phyloP scores from a whole-genome alignment of 441 rosid genomes.

The Erodium trifolium region DNA sequence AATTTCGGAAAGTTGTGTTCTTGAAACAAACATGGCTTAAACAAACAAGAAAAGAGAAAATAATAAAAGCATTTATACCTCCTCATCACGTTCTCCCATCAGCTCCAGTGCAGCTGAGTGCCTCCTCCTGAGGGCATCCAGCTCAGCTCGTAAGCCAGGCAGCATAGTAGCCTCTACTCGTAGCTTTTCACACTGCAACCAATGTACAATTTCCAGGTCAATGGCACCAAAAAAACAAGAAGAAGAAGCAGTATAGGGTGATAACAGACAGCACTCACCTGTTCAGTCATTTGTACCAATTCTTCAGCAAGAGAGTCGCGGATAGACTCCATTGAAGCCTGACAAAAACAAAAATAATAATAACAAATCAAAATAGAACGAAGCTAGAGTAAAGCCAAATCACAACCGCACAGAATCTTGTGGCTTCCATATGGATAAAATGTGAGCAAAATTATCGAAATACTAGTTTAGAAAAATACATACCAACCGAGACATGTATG shows the following conservation, averaged over 20 bases:
- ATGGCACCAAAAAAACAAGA: neutral
- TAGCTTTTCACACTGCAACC: constrained; percentile 77
- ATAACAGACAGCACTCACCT: constrained; percentile 35
- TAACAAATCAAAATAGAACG: constrained; percentile 1
- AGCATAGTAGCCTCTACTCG: constrained; percentile 57
- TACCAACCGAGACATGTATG: constrained; percentile 98
- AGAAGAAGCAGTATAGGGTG: neutral
- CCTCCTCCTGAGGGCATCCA: constrained; percentile 83
- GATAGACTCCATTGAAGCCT: constrained; percentile 91
- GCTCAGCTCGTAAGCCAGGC: constrained; percentile 83
- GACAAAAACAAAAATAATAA: constrained; percentile 19
- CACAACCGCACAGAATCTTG: neutral
- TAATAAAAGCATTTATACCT: constrained; percentile 35
- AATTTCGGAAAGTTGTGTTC: neutral
- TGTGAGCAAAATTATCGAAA: neutral
- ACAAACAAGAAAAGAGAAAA: neutral
- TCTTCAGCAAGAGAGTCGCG: constrained; percentile 98
- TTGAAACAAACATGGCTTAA: neutral
- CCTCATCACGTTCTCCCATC: constrained; percentile 99
- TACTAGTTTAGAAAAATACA: constrained; percentile 15
- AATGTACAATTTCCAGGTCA: neutral
- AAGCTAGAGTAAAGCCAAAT: neutral
- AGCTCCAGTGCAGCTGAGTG: constrained; percentile 95
- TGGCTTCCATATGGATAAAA: neutral
- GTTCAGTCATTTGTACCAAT: constrained; percentile 86